These are phyloP conservation scores for Diaporthe caulivora DNA, from an alignment of 2,329 filamentous ascomycete species.

Conservation along the genomic window DNA sequence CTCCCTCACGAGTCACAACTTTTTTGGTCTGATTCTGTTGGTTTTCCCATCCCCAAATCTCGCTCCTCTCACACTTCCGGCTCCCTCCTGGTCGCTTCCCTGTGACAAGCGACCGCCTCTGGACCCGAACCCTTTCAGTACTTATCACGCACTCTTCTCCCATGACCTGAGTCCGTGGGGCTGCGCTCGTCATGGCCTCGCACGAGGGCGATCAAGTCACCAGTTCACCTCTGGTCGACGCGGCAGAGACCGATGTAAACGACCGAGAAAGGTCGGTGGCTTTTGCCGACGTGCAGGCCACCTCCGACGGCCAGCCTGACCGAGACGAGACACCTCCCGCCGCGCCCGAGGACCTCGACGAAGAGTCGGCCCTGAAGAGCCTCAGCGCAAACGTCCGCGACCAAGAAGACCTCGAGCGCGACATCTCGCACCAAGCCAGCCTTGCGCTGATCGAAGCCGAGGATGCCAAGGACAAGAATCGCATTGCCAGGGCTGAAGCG, in stretches of 20 bases:
- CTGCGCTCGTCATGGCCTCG: slow-evolving; percentile 7
- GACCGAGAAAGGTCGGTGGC: slow-evolving; percentile 10
- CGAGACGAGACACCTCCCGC: slow-evolving; percentile 32
- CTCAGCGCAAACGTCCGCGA: slow-evolving; percentile 80
- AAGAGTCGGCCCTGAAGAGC: slow-evolving; percentile 70
- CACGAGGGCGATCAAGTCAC: slow-evolving; percentile 21
- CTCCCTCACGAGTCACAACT: not conserved
- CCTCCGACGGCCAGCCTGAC: slow-evolving; percentile 7
- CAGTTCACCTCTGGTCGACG: not conserved
- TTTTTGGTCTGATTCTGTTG: not conserved
- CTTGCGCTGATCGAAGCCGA: slow-evolving; percentile 71
- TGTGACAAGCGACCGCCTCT: not conserved
- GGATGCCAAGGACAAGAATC: slow-evolving; percentile 72
- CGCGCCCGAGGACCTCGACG: slow-evolving; percentile 56
- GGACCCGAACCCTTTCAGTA: not conserved
- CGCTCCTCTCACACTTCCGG: not conserved
- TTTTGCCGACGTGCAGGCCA: slow-evolving; percentile 5
- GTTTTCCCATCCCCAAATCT: not conserved
- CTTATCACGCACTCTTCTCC: not conserved
- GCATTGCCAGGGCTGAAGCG: slow-evolving; percentile 70
- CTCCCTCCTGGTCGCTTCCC: not conserved
- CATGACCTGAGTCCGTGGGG: slow-evolving; percentile 2
- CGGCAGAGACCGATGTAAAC: not conserved
- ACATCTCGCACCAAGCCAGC: slow-evolving; percentile 77
- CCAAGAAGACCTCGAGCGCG: slow-evolving; percentile 90